Conservation (phyloP, 306 rosid genomes). For the Cucumis sativus region Cucumber_9930_V3 NC_026660.2:28120001-28120500, state of each 20-base stretch:
- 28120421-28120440: constrained; percentile 2
- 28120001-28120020: constrained; percentile 1
- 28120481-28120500: neutral
- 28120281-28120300: constrained; percentile 12
- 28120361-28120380: constrained; percentile 28
- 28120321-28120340: constrained; percentile 25
- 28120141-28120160: constrained; percentile 20
- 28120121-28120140: constrained; percentile 43
- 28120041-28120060: neutral
- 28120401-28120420: constrained; percentile 22
- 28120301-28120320: constrained; percentile 26
- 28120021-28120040: neutral
- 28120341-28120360: constrained; percentile 34
- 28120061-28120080: neutral
- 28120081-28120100: neutral
- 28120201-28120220: too few species aligned
- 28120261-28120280: constrained; percentile 27
- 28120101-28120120: constrained; percentile 21
- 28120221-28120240: constrained; percentile 5
- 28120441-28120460: constrained; percentile 27
- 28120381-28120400: constrained; percentile 18
- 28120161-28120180: neutral
- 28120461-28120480: constrained; percentile 22
- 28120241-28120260: constrained; percentile 29
- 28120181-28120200: neutral